Base-by-base conservation (phyloP, 352 stramenopile genomes). In the Globisporangium cylindrosporum region DNA sequence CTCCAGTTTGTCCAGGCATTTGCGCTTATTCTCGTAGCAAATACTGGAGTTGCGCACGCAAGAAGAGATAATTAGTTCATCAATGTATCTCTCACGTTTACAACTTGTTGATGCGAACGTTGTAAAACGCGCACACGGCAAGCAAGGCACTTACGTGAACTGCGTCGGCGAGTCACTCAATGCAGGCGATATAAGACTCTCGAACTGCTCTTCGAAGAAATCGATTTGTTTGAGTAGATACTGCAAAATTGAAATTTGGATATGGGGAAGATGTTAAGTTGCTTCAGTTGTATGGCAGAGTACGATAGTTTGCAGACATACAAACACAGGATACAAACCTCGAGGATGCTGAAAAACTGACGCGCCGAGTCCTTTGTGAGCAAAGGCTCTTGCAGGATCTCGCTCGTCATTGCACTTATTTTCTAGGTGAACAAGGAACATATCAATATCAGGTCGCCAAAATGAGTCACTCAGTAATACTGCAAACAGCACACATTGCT, bases 21-120 rank as follows among this genome's bases (percentile, higher is more conserved):
- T 86, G 38, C 81, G 82, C 49, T 93, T 91, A 73, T 73, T 86
- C 57, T 95, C 85, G 64, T 86, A 85, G 63, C 87, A 93, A 32
- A 93, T 92, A 43, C 87, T 94, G 57, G 15, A 3, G 20, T 15
- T 4, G 24, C 29, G n/a, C 29, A 49, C 29, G 24, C 43, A 51
- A 24, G 6, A n/a, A 51, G 0, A n/a, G 14, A 15, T 5, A 4
- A 48, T 48, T 48, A 6, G 38, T 48, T 48, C 14, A 48, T 20
- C 38, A 15, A 48, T 32, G 29, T 20, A 18, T 48, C 38, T 4
- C 38, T 48, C 14, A 48, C 14, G 10, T 48, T 48, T 48, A 20
- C 38, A 15, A 20, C 38, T 7, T 51, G 43, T 9, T 24, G 43
- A 2, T 51, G 6, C 6, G 43, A 51, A 22, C 24, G 43, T 51